A percentile compares a stretch with the other conserved stretches of the same genome.
Evolutionary conservation across 1,139 yeast species (phyloP).

Genomic region (Yamadazyma friedrichii): DNA sequence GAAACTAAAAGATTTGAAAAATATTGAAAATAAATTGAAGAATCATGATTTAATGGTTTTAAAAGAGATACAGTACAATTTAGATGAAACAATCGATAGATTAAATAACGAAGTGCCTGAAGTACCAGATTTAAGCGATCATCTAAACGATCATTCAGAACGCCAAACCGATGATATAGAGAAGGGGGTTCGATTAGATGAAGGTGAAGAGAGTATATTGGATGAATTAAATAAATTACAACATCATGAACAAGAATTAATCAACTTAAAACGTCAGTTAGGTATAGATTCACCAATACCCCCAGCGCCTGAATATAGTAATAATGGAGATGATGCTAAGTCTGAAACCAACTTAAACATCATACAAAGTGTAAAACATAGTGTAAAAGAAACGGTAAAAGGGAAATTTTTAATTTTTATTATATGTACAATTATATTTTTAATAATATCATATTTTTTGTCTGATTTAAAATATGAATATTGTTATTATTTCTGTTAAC

Average conservation of each 20-base stretch:
- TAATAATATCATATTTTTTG: conserved; percentile 23
- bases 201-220: not conserved
- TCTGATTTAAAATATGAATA: conserved; percentile 35
- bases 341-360: no score
- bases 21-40: not conserved
- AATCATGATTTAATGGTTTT: not conserved
- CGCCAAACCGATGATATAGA: no score
- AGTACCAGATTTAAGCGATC: no score
- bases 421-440: conserved; percentile 11
- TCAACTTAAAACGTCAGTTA: no score
- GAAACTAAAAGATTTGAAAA: not conserved
- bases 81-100: not conserved
- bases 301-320: no score
- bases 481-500: conserved; percentile 37
- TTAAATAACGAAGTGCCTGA: not conserved
- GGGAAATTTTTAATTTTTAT: not conserved
- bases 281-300: no score
- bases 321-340: no score
- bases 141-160: no score
- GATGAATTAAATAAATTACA: not conserved
- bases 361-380: not conserved
- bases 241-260: not conserved
- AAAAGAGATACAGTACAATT: not conserved
- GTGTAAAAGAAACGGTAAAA: not conserved
- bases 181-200: no score